phyloP scores from a whole-genome alignment of 2,329 filamentous ascomycete genomes.

The Xylariaceae sp. region DNA sequence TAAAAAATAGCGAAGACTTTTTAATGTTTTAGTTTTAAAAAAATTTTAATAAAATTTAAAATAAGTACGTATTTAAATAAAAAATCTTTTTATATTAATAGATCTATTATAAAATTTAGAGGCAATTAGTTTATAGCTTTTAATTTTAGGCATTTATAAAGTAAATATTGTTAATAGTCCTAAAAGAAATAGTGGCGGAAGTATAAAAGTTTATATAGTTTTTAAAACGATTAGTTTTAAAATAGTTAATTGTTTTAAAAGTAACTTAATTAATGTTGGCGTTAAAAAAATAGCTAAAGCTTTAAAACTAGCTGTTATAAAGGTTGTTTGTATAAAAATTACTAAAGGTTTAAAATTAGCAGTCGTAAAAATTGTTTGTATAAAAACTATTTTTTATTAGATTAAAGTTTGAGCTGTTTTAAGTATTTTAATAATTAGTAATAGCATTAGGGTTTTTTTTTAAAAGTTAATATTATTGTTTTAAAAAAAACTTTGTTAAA shows the following conservation, averaged over 20 bases:
- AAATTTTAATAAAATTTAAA: too few species aligned
- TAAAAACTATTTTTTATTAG: not conserved
- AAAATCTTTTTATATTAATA: too few species aligned
- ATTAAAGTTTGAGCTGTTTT: not conserved
- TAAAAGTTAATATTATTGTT: not conserved
- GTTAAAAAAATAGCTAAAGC: not conserved
- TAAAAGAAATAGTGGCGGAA: not conserved
- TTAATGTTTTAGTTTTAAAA: too few species aligned
- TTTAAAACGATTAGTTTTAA: not conserved
- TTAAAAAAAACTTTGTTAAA: too few species aligned
- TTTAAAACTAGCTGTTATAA: too few species aligned
- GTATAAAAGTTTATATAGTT: not conserved
- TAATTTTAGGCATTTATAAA: too few species aligned
- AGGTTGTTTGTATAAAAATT: not conserved
- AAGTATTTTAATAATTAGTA: not conserved
- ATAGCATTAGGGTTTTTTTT: not conserved
- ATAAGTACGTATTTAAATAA: too few species aligned
- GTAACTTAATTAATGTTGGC: not conserved
- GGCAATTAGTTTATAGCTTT: too few species aligned
- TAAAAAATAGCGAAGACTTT: too few species aligned
- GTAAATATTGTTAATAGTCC: not conserved
- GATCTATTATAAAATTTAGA: not conserved
- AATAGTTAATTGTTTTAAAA: not conserved
- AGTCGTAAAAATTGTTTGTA: not conserved
- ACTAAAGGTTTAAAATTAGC: not conserved